phyloP scores from a whole-genome alignment of 805 yeast species.

The Wickerhamiella shivajii region DNA sequence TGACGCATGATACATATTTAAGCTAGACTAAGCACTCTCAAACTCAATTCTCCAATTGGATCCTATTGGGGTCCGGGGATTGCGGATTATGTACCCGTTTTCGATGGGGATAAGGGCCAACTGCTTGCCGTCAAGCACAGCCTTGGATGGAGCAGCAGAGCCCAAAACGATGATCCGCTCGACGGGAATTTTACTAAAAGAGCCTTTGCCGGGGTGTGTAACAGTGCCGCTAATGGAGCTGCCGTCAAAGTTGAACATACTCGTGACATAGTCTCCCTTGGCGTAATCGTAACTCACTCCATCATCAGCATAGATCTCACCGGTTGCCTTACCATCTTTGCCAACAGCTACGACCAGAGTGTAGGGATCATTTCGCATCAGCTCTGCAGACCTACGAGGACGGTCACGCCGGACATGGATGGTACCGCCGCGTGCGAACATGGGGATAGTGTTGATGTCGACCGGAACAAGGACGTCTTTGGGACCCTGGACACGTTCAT shows the following conservation, averaged over 20 bases:
- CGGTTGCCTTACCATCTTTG: slow-evolving; percentile 36
- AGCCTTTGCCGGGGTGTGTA: slow-evolving; percentile 8
- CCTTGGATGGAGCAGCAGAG: slow-evolving; percentile 24
- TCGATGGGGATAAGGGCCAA: slow-evolving; percentile 11
- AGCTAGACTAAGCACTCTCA: no score
- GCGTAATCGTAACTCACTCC: slow-evolving; percentile 54
- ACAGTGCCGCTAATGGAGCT: slow-evolving; percentile 14
- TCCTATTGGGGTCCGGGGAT: slow-evolving; percentile 36
- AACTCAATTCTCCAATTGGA: slow-evolving; percentile 32
- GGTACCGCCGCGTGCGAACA: slow-evolving; percentile 65
- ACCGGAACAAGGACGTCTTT: slow-evolving; percentile 23
- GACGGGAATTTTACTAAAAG: slow-evolving; percentile 9
- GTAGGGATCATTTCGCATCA: slow-evolving; percentile 70
- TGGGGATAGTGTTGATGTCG: slow-evolving; percentile 50
- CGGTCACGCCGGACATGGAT: slow-evolving; percentile 55
- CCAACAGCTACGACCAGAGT: slow-evolving; percentile 50
- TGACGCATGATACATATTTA: no score
- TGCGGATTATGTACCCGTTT: slow-evolving; percentile 28
- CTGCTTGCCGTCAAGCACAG: slow-evolving; percentile 16
- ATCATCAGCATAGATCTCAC: slow-evolving; percentile 65
- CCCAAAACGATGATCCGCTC: slow-evolving; percentile 20
- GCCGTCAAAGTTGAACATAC: slow-evolving; percentile 27
- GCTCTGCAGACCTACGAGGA: slow-evolving; percentile 61
- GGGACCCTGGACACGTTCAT: slow-evolving; percentile 9
- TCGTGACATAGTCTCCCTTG: slow-evolving; percentile 35